Conservation (phyloP, 768 basidiomycete genomes). For the Candolleomyces aberdarensis region DNA sequence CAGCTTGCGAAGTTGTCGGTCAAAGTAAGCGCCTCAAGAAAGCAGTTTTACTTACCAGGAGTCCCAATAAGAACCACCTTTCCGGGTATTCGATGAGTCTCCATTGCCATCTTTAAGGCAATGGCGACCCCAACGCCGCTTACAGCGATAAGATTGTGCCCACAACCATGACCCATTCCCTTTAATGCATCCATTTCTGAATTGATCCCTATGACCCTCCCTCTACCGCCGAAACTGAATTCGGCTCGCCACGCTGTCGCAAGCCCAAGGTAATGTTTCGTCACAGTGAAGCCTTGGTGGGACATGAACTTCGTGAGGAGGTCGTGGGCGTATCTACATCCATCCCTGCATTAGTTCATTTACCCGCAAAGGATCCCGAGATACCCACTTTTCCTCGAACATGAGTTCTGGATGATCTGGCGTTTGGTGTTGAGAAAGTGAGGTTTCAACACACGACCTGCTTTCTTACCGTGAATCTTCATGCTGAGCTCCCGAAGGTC, state of each 20-base stretch:
- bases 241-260: conserved; percentile 79
- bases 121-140: conserved; percentile 74
- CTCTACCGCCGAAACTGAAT: conserved; percentile 54
- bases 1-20: conserved; percentile 42
- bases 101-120: conserved; percentile 66
- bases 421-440: conserved; percentile 6
- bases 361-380: background rate
- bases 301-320: conserved; percentile 64
- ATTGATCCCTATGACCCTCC: conserved; percentile 72
- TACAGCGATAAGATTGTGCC: conserved; percentile 82
- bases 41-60: conserved; percentile 48
- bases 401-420: conserved; percentile 63
- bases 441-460: background rate
- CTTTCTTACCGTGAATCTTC: conserved; percentile 61
- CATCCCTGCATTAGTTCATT: background rate
- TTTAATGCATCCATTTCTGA: conserved; percentile 73
- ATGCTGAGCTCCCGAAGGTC: conserved; percentile 64
- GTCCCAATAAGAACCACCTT: conserved; percentile 76
- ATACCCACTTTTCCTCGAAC: conserved; percentile 60
- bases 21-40: background rate
- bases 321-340: conserved; percentile 67
- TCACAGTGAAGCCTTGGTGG: conserved; percentile 66
- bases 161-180: conserved; percentile 66
- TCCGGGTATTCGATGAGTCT: conserved; percentile 59
- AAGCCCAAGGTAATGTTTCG: conserved; percentile 64